These are phyloP conservation scores for Amaranthus cruentus DNA, from an alignment of 148 eudicot species.

Conservation along the genomic window DNA sequence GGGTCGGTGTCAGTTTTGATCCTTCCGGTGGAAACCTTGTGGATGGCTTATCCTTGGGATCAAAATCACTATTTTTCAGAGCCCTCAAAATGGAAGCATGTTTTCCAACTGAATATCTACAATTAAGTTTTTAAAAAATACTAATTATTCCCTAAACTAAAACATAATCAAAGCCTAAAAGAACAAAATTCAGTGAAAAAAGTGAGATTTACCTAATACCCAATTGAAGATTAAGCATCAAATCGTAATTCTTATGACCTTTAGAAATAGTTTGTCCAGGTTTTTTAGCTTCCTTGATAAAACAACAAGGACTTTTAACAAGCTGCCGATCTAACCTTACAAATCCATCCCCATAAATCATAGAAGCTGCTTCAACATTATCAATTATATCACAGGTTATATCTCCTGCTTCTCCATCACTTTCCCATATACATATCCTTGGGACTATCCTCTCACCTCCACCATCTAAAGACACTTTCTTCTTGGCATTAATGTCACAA, in stretches of 20 bases:
- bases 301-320: constrained; percentile 47
- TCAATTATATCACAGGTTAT: constrained; percentile 84
- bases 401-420: constrained; percentile 75
- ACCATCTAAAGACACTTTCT: constrained; percentile 42
- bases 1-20: constrained; percentile 77
- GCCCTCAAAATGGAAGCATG: constrained; percentile 64
- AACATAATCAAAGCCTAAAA: not conserved
- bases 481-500: constrained; percentile 24
- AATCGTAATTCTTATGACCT: constrained; percentile 81
- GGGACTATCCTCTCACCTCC: constrained; percentile 46
- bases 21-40: constrained; percentile 93
- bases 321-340: constrained; percentile 27
- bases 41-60: constrained; percentile 91
- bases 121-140: not conserved
- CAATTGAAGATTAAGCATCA: constrained; percentile 86
- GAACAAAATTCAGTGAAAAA: not conserved
- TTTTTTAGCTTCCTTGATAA: constrained; percentile 67
- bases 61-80: constrained; percentile 67
- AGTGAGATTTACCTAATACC: constrained; percentile 57
- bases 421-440: constrained; percentile 72
- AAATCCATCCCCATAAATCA: constrained; percentile 53
- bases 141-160: not conserved
- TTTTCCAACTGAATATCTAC: constrained; percentile 77
- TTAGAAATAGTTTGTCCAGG: constrained; percentile 73
- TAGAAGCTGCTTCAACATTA: constrained; percentile 57